phyloP scores from a whole-genome alignment of 1,284 basidiomycete genomes.

The Sphaerobolus stellatus region DNA sequence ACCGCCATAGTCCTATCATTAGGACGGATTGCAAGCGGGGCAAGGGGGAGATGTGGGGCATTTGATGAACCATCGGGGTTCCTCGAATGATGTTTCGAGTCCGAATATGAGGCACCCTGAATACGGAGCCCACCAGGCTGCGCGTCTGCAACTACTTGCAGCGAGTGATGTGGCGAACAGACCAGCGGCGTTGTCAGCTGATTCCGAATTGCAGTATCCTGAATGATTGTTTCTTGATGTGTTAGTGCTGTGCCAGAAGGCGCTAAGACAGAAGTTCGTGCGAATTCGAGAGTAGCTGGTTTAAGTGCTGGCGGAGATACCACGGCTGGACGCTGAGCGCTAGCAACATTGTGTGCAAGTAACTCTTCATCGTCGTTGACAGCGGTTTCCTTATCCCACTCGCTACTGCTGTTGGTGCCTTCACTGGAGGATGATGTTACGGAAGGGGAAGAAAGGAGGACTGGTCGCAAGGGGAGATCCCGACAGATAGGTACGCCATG shows the following conservation, averaged over 20 bases:
- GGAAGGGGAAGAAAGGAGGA: background rate
- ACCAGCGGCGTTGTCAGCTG: background rate
- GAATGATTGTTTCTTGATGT: background rate
- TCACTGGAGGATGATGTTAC: slow-evolving; percentile 1
- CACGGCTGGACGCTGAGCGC: background rate
- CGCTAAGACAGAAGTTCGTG: background rate
- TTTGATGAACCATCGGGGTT: background rate
- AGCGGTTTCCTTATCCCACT: slow-evolving; percentile 5
- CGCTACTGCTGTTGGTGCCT: background rate
- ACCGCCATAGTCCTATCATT: too few relatives aligned
- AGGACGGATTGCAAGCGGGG: background rate
- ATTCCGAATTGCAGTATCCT: background rate
- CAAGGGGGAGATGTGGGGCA: background rate
- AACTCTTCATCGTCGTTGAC: slow-evolving; percentile 1
- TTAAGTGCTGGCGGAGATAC: slow-evolving; percentile 7
- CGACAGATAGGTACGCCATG: background rate
- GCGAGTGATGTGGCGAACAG: background rate
- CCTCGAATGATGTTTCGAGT: background rate
- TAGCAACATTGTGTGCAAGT: background rate
- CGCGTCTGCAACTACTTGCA: background rate
- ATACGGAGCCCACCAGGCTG: background rate
- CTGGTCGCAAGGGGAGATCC: background rate
- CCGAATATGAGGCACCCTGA: background rate
- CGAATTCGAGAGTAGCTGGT: too few relatives aligned
- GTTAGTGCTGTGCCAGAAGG: background rate